A percentile compares a stretch with the other conserved stretches of the same genome.
These are phyloP conservation scores for Fusarium pseudocircinatum DNA, from an alignment of 2,329 filamentous ascomycete genomes.

Conservation along the genomic window DNA sequence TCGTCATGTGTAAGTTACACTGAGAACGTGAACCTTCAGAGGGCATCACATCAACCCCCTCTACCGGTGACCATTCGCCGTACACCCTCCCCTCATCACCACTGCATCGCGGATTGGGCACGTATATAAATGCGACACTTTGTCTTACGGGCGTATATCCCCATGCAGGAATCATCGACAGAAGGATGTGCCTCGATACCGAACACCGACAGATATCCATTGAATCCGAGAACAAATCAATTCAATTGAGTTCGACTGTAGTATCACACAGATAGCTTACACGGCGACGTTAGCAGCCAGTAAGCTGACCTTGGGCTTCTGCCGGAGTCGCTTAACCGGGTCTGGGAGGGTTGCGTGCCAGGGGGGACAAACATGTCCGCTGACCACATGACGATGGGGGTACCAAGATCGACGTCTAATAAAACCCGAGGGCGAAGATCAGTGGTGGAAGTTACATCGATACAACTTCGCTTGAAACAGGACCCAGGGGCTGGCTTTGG, in stretches of 20 bases:
- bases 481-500: background rate
- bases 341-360: conserved; percentile 6
- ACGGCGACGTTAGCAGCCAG: background rate
- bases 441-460: background rate
- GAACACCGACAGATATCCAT: conserved; percentile 29
- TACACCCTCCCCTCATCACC: conserved; percentile 9
- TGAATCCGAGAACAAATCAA: background rate
- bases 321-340: background rate
- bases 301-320: conserved; percentile 11
- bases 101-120: conserved; percentile 21
- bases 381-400: background rate
- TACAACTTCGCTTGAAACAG: background rate
- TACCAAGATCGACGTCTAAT: background rate
- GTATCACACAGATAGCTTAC: background rate
- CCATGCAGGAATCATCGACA: conserved; percentile 17
- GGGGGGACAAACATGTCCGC: background rate
- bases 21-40: background rate
- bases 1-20: conserved; percentile 1
- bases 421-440: background rate
- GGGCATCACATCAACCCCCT: background rate
- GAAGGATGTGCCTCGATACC: background rate
- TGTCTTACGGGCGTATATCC: background rate
- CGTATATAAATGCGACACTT: background rate
- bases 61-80: conserved; percentile 11
- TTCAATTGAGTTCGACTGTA: background rate